phyloP scores from a whole-genome alignment of 2,329 filamentous ascomycete genomes.

The Aureobasidium namibiae region DNA sequence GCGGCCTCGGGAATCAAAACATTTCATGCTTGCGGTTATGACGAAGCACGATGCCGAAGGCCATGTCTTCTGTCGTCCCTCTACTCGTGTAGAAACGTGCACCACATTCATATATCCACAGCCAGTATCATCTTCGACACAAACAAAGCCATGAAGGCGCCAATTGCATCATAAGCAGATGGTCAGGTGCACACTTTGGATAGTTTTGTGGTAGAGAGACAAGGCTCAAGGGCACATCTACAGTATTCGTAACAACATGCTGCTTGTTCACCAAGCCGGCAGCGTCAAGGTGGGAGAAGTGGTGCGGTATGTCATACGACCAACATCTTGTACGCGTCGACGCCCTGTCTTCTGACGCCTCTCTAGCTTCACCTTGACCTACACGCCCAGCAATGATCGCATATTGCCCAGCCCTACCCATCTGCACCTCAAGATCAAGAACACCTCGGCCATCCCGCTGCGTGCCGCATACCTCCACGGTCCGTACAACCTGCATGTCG shows the following conservation, averaged over 20 bases:
- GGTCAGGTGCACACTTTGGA: conserved; percentile 2
- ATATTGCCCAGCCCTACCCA: conserved; percentile 77
- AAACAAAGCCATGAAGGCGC: background rate
- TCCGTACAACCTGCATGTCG: conserved; percentile 82
- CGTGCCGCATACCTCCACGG: conserved; percentile 95
- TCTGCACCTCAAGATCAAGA: conserved; percentile 81
- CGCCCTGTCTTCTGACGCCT: background rate
- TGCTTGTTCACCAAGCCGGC: conserved; percentile 84
- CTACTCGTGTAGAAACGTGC: background rate
- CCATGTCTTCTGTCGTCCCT: background rate
- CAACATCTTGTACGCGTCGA: conserved; percentile 1
- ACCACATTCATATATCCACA: background rate
- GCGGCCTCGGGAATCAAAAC: conserved; percentile 2
- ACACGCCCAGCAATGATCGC: conserved; percentile 79
- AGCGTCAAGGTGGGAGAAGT: conserved; percentile 92
- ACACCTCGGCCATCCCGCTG: conserved; percentile 80
- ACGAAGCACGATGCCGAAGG: background rate
- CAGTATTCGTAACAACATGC: conserved; percentile 46
- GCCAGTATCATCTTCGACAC: background rate
- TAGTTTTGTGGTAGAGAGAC: background rate
- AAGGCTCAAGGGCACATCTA: background rate
- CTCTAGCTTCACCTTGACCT: conserved; percentile 68
- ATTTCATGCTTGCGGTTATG: background rate
- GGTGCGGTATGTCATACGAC: conserved; percentile 54
- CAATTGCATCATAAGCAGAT: conserved; percentile 3